Base-by-base conservation (phyloP, 192 early-diverging fungal species). In the Haplosporangium gracile region DNA sequence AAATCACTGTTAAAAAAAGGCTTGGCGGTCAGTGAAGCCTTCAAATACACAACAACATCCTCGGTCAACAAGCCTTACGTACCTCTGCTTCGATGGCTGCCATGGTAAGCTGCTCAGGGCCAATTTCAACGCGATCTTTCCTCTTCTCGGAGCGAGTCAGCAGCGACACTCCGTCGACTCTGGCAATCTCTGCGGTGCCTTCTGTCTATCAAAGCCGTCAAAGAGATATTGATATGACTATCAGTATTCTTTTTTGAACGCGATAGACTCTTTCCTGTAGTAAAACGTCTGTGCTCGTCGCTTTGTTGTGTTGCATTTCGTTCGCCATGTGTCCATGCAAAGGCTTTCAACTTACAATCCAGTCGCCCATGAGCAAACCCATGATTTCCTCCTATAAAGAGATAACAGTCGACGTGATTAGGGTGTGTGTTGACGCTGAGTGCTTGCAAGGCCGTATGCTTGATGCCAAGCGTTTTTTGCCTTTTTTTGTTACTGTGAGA, bases 331-430 rank as follows among this genome's bases (percentile, higher is more conserved):
- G 60, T 32, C 60, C 60, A 65, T 65, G 60, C 29, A 65, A 65
- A 15, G 49, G 49, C 49, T 65, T 29, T 29, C 29, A 11, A 72
- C 81, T 49, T 82, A 91, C 91, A 60, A 88, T 82, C 91, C 91
- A 92, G 68, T 89, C 83, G 53, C 91, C 91, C 83, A 92, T 88
- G 40, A 92, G 81, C 89, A 92, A 82, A 34, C 91, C 91, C 78
- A 92, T 92, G 49, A 92, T 88, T 47, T 92, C 91, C 82, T 92
- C 91, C 89, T 92, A 81, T 36, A 32, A 42, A 26, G 24, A 34
- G 51, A 42, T 36, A 40, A 70, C 18, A 36, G 42, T 57, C 29
- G 26, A 32, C 8, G 10, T 13, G 29, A 13, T 65, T 65, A 65
- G 11, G 13, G 60, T 65, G 26, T 15, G 29, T 11, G 0, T 32